Conservation (phyloP, 768 basidiomycete genomes). For the Russula sp. region DNA sequence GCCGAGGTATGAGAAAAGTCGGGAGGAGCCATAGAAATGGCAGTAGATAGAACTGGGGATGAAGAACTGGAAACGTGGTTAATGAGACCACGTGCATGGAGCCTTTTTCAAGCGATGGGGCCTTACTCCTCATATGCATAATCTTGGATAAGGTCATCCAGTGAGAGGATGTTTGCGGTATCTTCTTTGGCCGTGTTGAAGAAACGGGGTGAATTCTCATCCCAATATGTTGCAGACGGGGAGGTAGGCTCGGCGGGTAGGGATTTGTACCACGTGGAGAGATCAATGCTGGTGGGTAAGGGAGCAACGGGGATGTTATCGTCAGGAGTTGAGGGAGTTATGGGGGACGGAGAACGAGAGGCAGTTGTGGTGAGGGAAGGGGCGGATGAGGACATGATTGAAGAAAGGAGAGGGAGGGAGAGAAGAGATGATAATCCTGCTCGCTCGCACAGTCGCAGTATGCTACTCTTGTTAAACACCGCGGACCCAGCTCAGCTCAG, state of each 20-base stretch:
- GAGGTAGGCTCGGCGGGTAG: constrained; percentile 36
- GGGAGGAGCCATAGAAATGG: neutral
- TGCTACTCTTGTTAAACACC: neutral
- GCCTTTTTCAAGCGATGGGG: constrained; percentile 11
- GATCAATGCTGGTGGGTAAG: constrained; percentile 46
- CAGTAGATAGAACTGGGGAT: constrained; percentile 3
- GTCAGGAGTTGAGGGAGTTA: constrained; percentile 62
- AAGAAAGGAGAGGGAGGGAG: constrained; percentile 1
- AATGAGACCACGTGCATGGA: constrained; percentile 19
- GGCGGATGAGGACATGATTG: constrained; percentile 42
- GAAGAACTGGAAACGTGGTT: constrained; percentile 4
- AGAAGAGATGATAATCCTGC: neutral
- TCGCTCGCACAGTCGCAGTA: neutral
- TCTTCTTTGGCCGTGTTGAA: constrained; percentile 40
- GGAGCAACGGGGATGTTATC: constrained; percentile 45
- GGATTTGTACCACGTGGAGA: constrained; percentile 52
- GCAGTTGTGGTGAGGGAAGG: constrained; percentile 43
- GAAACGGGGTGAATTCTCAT: constrained; percentile 34
- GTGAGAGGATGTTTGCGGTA: constrained; percentile 48
- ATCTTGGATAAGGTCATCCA: constrained; percentile 69
- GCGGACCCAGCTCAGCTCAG: neutral
- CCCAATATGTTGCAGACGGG: constrained; percentile 36
- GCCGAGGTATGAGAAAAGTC: neutral
- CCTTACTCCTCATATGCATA: constrained; percentile 72
- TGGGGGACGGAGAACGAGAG: constrained; percentile 68